Evolutionary conservation across 208 protist genomes (phyloP), one percentile per base, ranked within the genome.

Genomic region (Wallacemonas sp.): DNA sequence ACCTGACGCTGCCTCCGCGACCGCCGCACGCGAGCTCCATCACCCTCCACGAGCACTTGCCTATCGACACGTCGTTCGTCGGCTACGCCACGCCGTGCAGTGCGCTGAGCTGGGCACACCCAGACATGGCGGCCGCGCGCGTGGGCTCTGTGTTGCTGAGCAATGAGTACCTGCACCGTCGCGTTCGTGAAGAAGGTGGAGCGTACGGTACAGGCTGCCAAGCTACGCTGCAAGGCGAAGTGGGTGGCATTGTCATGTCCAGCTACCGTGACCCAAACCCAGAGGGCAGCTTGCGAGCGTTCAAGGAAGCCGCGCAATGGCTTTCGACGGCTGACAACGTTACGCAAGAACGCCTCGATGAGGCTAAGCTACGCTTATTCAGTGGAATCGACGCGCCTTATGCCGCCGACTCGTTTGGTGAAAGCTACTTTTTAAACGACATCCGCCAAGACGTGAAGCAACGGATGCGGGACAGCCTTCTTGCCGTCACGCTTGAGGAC

Each of bases 361-460:
- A 97, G 77, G 87, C 89, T 19, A 94, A 95, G 59, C 76, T 97
- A 63, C 81, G 89, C 13, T 72, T 95, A 22, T 96, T 97, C 74
- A 68, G 87, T 10, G 73, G 70, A 12, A 81, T 95, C 68, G 92
- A 97, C 68, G 80, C 92, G 6, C 92, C 92, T 5, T 92, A 94
- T 61, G 80, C 86, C 9, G 81, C 85, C 2, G 88, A 97, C 55
- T 76, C 67, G 41, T 93, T 86, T 60, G 92, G 92, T 50, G 80
- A 91, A 63, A 77, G 77, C 12, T 86, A 84, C 71, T 96, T 94
- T 53, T 78, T 89, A 44, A 79, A 92, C 68, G 85, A 88, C 50
- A 64, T 92, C 9, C 64, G 55, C 10, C 81, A 85, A 50, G 71
- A 79, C 17, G 66, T 83, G 68, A 86, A 89, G 73, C 90, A 96